Evolutionary conservation across 2,329 filamentous ascomycete species (phyloP).

Genomic region (Colletotrichum sp.): DNA sequence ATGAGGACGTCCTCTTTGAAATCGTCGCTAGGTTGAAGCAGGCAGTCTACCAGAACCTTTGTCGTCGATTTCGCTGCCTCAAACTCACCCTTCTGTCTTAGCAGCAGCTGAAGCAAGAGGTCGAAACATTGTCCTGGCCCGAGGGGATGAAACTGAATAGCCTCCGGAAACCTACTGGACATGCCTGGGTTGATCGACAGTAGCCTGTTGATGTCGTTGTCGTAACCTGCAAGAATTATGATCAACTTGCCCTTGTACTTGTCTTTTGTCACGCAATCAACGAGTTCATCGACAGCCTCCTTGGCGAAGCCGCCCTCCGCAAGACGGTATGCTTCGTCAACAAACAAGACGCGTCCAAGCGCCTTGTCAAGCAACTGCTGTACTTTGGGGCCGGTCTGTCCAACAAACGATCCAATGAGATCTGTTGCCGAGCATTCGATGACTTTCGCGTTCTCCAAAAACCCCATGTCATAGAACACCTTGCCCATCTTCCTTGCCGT

Average conservation of each 20-base stretch:
- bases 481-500: constrained; percentile 77
- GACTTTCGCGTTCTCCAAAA: constrained; percentile 65
- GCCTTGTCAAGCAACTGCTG: constrained; percentile 63
- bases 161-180: constrained; percentile 68
- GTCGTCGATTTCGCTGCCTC: neutral
- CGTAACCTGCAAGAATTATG: constrained; percentile 73
- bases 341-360: constrained; percentile 70
- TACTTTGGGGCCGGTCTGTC: constrained; percentile 73
- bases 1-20: neutral
- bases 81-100: neutral
- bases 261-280: constrained; percentile 58
- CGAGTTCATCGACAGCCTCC: constrained; percentile 59
- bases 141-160: constrained; percentile 59
- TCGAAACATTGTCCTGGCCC: constrained; percentile 45
- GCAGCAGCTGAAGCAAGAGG: constrained; percentile 26
- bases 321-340: constrained; percentile 76
- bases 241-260: constrained; percentile 65
- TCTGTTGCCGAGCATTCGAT: constrained; percentile 72
- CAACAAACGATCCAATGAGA: constrained; percentile 70
- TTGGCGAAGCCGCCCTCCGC: constrained; percentile 61
- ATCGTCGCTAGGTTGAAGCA: neutral
- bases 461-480: constrained; percentile 71
- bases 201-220: constrained; percentile 67
- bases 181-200: constrained; percentile 67
- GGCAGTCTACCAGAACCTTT: neutral